Percentiles rank a stretch among this genome's conserved stretches.
Conservation (phyloP, 2,329 filamentous ascomycete species). For the Cytospora schulzeri region DNA sequence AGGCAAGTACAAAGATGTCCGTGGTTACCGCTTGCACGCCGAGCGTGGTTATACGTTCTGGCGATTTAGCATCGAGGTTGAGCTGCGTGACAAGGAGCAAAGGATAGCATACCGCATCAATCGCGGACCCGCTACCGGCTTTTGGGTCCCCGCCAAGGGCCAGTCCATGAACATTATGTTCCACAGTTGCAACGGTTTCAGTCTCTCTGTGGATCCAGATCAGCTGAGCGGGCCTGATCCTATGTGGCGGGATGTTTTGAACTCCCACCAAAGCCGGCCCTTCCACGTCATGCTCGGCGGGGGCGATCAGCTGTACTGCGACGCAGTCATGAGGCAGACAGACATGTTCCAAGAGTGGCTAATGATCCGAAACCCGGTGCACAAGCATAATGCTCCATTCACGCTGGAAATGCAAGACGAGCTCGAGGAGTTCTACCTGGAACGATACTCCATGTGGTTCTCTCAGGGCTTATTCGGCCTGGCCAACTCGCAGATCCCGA, state of each 20-base stretch:
- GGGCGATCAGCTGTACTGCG: slow-evolving; percentile 96
- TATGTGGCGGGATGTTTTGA: slow-evolving; percentile 94
- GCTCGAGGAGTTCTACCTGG: slow-evolving; percentile 83
- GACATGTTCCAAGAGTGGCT: slow-evolving; percentile 82
- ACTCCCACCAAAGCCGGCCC: slow-evolving; percentile 84
- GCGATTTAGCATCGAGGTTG: slow-evolving; percentile 94
- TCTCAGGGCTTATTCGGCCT: slow-evolving; percentile 93
- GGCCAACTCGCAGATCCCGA: slow-evolving; percentile 91
- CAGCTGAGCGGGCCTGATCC: slow-evolving; percentile 90
- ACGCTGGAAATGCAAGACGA: slow-evolving; percentile 83
- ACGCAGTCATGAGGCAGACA: slow-evolving; percentile 76
- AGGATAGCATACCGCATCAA: slow-evolving; percentile 97
- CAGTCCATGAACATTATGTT: slow-evolving; percentile 99
- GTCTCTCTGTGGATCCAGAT: slow-evolving; percentile 73
- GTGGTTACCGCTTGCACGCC: slow-evolving; percentile 78
- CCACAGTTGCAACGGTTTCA: slow-evolving; percentile 96
- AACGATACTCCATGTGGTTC: slow-evolving; percentile 93
- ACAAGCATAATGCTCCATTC: slow-evolving; percentile 80
- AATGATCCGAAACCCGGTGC: slow-evolving; percentile 72
- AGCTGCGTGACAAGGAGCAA: slow-evolving; percentile 75
- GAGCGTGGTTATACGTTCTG: slow-evolving; percentile 93
- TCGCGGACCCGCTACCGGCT: slow-evolving; percentile 80
- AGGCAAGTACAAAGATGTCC: slow-evolving; percentile 80
- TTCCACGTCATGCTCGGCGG: slow-evolving; percentile 99
- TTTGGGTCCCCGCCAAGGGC: slow-evolving; percentile 87